Evolutionary conservation across 176 grass and related monocot species (phyloP), one percentile per base, ranked within the genome.

Genomic region (Cenchrus fungigraminus): DNA sequence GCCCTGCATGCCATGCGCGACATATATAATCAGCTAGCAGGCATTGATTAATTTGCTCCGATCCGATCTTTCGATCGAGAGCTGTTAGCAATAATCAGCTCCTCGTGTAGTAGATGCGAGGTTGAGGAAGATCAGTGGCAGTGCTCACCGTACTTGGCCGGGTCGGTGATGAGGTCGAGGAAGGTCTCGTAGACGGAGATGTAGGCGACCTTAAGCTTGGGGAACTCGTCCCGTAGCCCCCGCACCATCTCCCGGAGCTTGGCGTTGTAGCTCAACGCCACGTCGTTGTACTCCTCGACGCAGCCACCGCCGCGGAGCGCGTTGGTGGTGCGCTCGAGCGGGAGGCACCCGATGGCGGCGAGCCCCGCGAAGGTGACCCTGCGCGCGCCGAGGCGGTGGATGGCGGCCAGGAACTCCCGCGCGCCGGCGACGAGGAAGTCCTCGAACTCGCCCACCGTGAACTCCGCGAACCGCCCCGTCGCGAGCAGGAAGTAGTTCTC

Each of bases 301-400:
- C 92, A 98, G 16, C 68, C 90, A 42, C 87, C 87, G 34, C 76
- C 87, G 17, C 47, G 57, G 61, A 91, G 37, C 9, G 37, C 12
- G 82, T 84, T 86, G 43, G 84, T 32, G 57, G 91, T 83, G 51
- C 95, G 89, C 86, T 94, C 90, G 16, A 92, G 63, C 46, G 95
- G 95, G 20, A 97, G 82, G 75, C 93, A 95, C 12, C 88, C 93
- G 46, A 92, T 84, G 47, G 91, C 65, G 14, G 82, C 60, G 68
- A 91, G 88, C 47, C 94, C 86, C 0, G 83, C 81, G 56, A 92
- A 90, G 45, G 75, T 80, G 63, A 91, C 82, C 31, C 89, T 49
- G 10, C 88, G 83, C 6, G 94, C 94, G 29, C 91, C 88, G 10
- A 93, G 83, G 22, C 37, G 17, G 83, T 95, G 88, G 80, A 95